Evolutionary conservation across 805 yeast species (phyloP).

Genomic region (Ogataea methanolica): DNA sequence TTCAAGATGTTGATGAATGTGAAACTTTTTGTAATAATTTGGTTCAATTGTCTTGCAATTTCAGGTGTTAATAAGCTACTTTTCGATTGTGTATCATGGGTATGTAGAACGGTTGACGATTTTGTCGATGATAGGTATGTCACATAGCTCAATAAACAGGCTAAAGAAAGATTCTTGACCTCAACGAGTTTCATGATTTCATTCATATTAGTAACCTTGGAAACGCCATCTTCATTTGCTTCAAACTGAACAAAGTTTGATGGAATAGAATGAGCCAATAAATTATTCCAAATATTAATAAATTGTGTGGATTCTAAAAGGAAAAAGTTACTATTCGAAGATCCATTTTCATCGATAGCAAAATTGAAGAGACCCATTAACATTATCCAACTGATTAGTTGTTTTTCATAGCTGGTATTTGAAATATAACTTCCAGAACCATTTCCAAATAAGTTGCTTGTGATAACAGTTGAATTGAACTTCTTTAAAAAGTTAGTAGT

Average conservation of each 20-base stretch:
- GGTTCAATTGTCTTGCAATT: slow-evolving; percentile 27
- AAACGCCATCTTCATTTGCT: slow-evolving; percentile 26
- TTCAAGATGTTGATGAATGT: slow-evolving; percentile 24
- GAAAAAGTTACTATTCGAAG: slow-evolving; percentile 44
- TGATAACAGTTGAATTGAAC: slow-evolving; percentile 32
- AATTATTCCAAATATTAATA: slow-evolving; percentile 58
- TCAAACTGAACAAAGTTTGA: slow-evolving; percentile 32
- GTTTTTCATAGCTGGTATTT: slow-evolving; percentile 31
- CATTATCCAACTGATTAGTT: slow-evolving; percentile 55
- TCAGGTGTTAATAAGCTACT: slow-evolving; percentile 29
- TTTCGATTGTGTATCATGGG: slow-evolving; percentile 21
- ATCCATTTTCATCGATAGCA: slow-evolving; percentile 24
- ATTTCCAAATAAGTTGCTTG: slow-evolving; percentile 29
- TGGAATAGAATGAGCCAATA: slow-evolving; percentile 46
- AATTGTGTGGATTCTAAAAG: slow-evolving; percentile 55
- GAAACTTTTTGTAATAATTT: slow-evolving; percentile 28
- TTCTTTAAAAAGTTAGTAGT: slow-evolving; percentile 27
- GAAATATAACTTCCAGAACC: slow-evolving; percentile 25
- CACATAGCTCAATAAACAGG: slow-evolving; percentile 52
- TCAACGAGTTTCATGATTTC: slow-evolving; percentile 38
- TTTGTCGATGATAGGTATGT: slow-evolving; percentile 44
- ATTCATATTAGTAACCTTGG: slow-evolving; percentile 30
- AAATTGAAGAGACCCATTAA: slow-evolving; percentile 61
- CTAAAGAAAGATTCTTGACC: slow-evolving; percentile 53
- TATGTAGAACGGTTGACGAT: slow-evolving; percentile 26